Conservation (phyloP, 805 yeast genomes). For the Ogataea methanolica region DNA sequence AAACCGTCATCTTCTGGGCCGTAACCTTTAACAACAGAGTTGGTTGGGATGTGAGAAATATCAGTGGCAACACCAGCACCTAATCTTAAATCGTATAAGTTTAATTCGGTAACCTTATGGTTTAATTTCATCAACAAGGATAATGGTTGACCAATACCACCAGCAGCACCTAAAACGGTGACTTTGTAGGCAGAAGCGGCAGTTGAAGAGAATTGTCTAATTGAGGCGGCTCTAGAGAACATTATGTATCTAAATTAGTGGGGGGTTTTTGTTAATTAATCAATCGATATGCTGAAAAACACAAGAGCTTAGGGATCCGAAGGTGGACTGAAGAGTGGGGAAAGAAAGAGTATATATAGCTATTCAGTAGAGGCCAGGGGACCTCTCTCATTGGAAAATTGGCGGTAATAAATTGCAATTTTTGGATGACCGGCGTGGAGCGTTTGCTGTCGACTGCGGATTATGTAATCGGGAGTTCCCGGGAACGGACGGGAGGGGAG, state of each 20-base stretch:
- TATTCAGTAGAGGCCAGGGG: too few relatives aligned
- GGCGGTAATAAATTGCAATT: too few relatives aligned
- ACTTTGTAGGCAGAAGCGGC: slow-evolving; percentile 70
- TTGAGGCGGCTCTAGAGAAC: slow-evolving; percentile 46
- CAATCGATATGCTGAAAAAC: too few relatives aligned
- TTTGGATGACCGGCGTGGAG: too few relatives aligned
- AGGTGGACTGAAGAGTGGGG: background rate
- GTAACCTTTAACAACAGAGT: slow-evolving; percentile 84
- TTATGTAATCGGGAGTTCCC: too few relatives aligned
- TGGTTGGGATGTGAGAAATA: slow-evolving; percentile 88
- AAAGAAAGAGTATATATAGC: background rate
- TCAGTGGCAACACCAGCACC: slow-evolving; percentile 98
- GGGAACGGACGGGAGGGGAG: too few relatives aligned
- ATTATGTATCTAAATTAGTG: slow-evolving; percentile 28
- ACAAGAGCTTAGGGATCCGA: background rate
- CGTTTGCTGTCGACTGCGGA: too few relatives aligned
- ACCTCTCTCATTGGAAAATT: too few relatives aligned
- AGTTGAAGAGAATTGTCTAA: slow-evolving; percentile 58
- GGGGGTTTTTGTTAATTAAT: too few relatives aligned
- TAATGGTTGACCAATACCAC: slow-evolving; percentile 95
- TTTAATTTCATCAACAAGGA: slow-evolving; percentile 81
- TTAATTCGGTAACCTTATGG: slow-evolving; percentile 80
- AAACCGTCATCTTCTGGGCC: slow-evolving; percentile 76
- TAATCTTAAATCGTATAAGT: slow-evolving; percentile 84
- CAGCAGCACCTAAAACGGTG: slow-evolving; percentile 78